phyloP scores from a whole-genome alignment of 1,284 basidiomycete genomes.

The Heterobasidion irregulare region DNA sequence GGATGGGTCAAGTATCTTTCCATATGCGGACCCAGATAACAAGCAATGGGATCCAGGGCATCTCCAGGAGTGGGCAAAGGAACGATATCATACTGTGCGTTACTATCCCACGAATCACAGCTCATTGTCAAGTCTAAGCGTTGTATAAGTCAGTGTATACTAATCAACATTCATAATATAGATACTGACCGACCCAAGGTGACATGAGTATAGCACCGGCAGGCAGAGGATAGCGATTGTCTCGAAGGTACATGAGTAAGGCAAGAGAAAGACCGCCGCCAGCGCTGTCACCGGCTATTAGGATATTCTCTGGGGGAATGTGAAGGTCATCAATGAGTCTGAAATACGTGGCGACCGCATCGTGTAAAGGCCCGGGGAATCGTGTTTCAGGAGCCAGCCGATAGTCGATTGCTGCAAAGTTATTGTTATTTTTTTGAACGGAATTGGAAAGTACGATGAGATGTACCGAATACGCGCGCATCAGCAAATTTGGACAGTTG shows the following conservation, averaged over 20 bases:
- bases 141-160: background rate
- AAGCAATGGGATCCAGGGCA: slow-evolving; percentile 88
- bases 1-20: slow-evolving; percentile 89
- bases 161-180: background rate
- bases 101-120: slow-evolving; percentile 96
- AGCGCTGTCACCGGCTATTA: slow-evolving; percentile 88
- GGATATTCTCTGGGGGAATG: slow-evolving; percentile 86
- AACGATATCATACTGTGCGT: slow-evolving; percentile 76
- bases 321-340: slow-evolving; percentile 83
- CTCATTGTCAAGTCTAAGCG: slow-evolving; percentile 87
- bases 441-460: background rate
- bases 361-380: slow-evolving; percentile 92
- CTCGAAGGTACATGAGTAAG: slow-evolving; percentile 86
- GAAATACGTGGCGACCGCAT: slow-evolving; percentile 83
- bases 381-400: slow-evolving; percentile 90
- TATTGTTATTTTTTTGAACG: background rate
- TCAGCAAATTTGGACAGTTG: slow-evolving; percentile 87
- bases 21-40: slow-evolving; percentile 86
- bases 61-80: slow-evolving; percentile 70
- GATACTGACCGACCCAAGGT: slow-evolving; percentile 82
- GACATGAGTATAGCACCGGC: slow-evolving; percentile 82
- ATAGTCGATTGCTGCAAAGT: slow-evolving; percentile 79
- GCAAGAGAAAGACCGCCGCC: slow-evolving; percentile 88
- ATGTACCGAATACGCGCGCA: slow-evolving; percentile 87
- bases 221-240: slow-evolving; percentile 76